These are phyloP conservation scores for Phytopythium vexans DNA, from an alignment of 352 stramenopile species.

Conservation along the genomic window DNA sequence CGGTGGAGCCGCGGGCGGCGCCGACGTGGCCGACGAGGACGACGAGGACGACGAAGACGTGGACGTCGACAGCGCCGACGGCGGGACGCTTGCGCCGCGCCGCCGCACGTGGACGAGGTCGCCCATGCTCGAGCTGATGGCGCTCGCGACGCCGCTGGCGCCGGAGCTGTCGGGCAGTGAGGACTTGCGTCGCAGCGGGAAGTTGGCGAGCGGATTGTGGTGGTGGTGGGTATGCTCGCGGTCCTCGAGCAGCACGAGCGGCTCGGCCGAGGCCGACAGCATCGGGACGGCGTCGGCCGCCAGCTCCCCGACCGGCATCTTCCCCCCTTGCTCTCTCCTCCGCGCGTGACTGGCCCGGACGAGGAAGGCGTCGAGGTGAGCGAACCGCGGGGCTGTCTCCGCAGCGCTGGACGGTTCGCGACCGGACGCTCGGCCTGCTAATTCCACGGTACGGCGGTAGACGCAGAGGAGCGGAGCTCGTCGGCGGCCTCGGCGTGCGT, in stretches of 20 bases:
- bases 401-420: too few relatives aligned
- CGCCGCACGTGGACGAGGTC: conserved; percentile 8
- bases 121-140: background rate
- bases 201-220: background rate
- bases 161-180: conserved; percentile 8
- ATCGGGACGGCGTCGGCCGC: conserved; percentile 15
- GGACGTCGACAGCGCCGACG: background rate
- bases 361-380: too few relatives aligned
- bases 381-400: too few relatives aligned
- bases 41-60: conserved; percentile 2
- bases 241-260: conserved; percentile 10
- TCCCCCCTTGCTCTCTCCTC: too few relatives aligned
- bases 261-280: conserved; percentile 20
- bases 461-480: too few relatives aligned
- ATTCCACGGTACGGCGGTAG: too few relatives aligned
- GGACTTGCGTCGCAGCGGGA: conserved; percentile 19
- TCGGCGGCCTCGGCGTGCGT: too few relatives aligned
- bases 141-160: too few relatives aligned
- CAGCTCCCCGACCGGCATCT: conserved; percentile 2
- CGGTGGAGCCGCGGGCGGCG: conserved; percentile 2
- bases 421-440: too few relatives aligned
- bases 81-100: conserved; percentile 15
- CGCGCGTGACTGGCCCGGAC: too few relatives aligned
- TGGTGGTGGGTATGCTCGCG: background rate
- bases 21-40: background rate